Base-by-base conservation (phyloP, 139 green algal species). In the Tetraselmis chui region DNA sequence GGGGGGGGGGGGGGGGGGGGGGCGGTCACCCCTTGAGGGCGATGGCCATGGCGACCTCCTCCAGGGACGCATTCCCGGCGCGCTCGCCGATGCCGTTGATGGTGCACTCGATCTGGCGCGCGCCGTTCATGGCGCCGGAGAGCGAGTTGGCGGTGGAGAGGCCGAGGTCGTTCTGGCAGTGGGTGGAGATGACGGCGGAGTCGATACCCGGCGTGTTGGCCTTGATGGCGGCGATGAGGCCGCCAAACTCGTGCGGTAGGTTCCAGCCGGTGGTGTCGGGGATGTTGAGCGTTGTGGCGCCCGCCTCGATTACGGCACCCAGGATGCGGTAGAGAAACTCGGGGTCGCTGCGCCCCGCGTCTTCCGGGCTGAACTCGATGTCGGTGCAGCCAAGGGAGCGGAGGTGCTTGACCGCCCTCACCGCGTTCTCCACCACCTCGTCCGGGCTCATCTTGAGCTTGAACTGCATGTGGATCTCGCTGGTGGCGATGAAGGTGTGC, bases 31-130 rank as follows among this genome's bases (percentile, higher is more conserved):
- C 94, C 31, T 91, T 84, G 80, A 97, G 88, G 2, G 88, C 89
- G 45, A 98, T 94, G 31, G 95, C 93, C 93, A 98, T 97, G 2
- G 95, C 93, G 0, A 99, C 87, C 90, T 99, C 97, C 86, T 99
- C 97, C 84, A 99, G 83, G 0, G 91, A 97, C 0, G 96, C 95
- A 85, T 99, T 99, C 31, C 97, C 97, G n/a, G 97, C 97, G 0
- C 97, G 89, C 91, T 99, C 97, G 2, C 97, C 97, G 78, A 99
- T 99, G 87, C 97, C 97, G 86, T 99, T 99, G 89, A 99, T 98
- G 27, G 97, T 99, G 87, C 94, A 98, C 92, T 99, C 97, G 26
- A 99, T 90, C 89, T 97, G 94, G 0, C 93, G 83, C 29, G 93
- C 92, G 30, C 92, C 93, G 59, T 76, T 79, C 22, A 76, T 88